A percentile compares a stretch with the other conserved stretches of the same genome.
These are phyloP conservation scores for Capsella bursapastoris DNA, from an alignment of 345 rosid species.

Conservation along the genomic window DNA sequence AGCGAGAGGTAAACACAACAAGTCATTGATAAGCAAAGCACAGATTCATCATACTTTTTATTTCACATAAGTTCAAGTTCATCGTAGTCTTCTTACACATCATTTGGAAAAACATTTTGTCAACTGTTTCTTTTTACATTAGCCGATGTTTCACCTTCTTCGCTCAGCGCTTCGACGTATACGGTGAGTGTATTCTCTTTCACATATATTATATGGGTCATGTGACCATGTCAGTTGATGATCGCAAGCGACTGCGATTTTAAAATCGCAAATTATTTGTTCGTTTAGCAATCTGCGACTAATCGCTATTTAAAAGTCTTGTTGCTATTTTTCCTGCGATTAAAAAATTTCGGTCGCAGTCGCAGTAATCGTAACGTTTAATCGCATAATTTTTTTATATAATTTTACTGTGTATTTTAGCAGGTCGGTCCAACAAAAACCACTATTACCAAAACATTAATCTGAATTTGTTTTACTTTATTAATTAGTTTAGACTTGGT, in stretches of 20 bases:
- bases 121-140: background rate
- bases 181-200: background rate
- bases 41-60: constrained; percentile 26
- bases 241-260: too few relatives aligned
- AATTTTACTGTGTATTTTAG: background rate
- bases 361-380: too few relatives aligned
- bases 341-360: too few relatives aligned
- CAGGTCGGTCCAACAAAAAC: background rate
- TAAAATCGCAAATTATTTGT: too few relatives aligned
- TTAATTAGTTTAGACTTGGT: too few relatives aligned
- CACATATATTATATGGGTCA: background rate
- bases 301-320: too few relatives aligned
- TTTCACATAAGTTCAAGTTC: background rate
- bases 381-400: too few relatives aligned
- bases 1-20: constrained; percentile 20
- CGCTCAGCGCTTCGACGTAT: constrained; percentile 36
- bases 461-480: too few relatives aligned
- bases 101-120: background rate
- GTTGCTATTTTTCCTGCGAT: too few relatives aligned
- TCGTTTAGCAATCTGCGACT: too few relatives aligned
- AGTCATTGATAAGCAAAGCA: constrained; percentile 34
- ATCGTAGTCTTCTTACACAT: background rate
- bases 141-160: constrained; percentile 30
- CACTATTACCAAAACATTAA: background rate
- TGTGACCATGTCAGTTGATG: too few relatives aligned